phyloP scores from a whole-genome alignment of 148 eudicot genomes.

The Talinum fruticosum region DNA sequence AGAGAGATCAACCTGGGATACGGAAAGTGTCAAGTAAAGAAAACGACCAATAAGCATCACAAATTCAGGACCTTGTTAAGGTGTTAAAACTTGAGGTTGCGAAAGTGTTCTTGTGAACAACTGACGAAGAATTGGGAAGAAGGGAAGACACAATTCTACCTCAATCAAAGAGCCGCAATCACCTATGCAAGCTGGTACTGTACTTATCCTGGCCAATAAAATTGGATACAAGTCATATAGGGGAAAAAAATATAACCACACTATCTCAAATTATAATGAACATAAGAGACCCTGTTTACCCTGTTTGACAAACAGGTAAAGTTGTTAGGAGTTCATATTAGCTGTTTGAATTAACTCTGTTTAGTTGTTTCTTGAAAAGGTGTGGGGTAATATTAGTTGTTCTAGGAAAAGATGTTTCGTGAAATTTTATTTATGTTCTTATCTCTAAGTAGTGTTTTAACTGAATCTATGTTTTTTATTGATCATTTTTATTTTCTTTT shows the following conservation, averaged over 20 bases:
- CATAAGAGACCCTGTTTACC: too few species aligned
- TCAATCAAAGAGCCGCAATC: slow-evolving; percentile 65
- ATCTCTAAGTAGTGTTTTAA: too few species aligned
- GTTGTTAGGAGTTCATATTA: too few species aligned
- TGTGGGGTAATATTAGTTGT: too few species aligned
- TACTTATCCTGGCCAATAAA: slow-evolving; percentile 47
- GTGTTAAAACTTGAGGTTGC: background rate
- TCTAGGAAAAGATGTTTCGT: too few species aligned
- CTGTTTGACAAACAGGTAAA: too few species aligned
- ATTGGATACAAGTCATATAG: background rate
- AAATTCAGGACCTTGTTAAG: background rate
- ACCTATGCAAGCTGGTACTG: slow-evolving; percentile 58
- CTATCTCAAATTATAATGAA: background rate
- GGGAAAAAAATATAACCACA: background rate
- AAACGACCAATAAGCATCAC: background rate
- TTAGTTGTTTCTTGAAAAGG: too few species aligned
- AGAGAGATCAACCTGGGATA: slow-evolving; percentile 80
- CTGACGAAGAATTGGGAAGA: background rate
- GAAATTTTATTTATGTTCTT: too few species aligned
- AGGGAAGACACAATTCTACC: slow-evolving; percentile 38
- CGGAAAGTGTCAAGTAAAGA: slow-evolving; percentile 9
- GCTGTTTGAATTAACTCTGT: too few species aligned
- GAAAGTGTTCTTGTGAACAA: background rate
- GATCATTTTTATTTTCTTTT: too few species aligned
- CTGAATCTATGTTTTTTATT: too few species aligned